phyloP scores from a whole-genome alignment of 495 filamentous ascomycete species.

The Xylaria scruposa region DNA sequence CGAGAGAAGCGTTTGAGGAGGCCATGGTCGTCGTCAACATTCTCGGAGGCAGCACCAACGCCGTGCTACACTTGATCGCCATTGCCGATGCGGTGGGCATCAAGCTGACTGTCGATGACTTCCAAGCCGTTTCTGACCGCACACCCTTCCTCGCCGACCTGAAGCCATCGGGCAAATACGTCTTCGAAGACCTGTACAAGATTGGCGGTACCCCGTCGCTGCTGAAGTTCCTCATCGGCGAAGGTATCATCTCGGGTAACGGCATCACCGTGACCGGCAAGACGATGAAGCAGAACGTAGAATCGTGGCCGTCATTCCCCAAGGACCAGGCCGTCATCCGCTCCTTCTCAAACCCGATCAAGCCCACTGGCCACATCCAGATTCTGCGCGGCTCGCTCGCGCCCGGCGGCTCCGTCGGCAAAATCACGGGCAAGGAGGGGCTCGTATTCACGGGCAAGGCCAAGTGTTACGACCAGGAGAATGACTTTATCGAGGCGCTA shows the following conservation, averaged over 20 bases:
- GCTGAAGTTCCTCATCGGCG: conserved; percentile 88
- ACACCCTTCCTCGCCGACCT: conserved; percentile 94
- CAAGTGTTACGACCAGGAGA: conserved; percentile 84
- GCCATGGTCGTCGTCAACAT: conserved; percentile 97
- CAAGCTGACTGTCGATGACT: conserved; percentile 95
- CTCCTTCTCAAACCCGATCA: conserved; percentile 90
- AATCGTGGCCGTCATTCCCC: conserved; percentile 78
- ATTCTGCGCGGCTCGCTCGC: conserved; percentile 92
- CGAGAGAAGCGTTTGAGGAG: conserved; percentile 90
- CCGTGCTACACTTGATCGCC: conserved; percentile 94
- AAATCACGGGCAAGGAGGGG: conserved; percentile 98
- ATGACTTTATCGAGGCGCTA: conserved; percentile 77
- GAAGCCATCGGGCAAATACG: conserved; percentile 96
- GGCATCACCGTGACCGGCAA: conserved; percentile 94
- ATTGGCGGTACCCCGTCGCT: conserved; percentile 93
- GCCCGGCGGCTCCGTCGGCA: conserved; percentile 91
- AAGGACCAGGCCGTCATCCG: conserved; percentile 89
- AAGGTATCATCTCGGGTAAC: conserved; percentile 85
- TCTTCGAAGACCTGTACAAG: conserved; percentile 88
- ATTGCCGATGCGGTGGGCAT: conserved; percentile 94
- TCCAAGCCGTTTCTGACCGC: conserved; percentile 91
- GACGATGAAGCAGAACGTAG: conserved; percentile 90
- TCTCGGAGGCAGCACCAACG: conserved; percentile 95
- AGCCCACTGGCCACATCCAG: conserved; percentile 93
- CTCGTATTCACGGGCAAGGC: conserved; percentile 86